Conservation (phyloP, 1,284 basidiomycete species). For the Phellopilus nigrolimitatus region DNA sequence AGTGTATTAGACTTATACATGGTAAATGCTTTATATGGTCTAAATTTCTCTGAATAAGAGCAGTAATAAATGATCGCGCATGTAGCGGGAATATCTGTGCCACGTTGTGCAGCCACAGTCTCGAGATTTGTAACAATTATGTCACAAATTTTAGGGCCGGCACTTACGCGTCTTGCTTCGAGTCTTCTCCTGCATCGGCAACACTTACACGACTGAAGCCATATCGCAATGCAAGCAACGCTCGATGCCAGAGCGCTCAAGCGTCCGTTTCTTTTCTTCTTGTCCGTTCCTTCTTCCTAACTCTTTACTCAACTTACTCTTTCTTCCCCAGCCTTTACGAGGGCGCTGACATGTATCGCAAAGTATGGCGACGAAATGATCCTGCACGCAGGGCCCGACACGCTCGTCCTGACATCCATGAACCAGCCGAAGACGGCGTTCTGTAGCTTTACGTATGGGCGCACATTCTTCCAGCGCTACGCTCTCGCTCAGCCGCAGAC, state of each 20-base stretch:
- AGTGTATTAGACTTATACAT: too few species aligned
- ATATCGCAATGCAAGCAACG: constrained; percentile 40
- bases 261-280: constrained; percentile 32
- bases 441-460: constrained; percentile 67
- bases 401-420: constrained; percentile 61
- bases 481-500: constrained; percentile 32
- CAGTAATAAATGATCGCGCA: too few species aligned
- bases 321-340: constrained; percentile 60
- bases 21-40: too few species aligned
- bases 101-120: too few species aligned
- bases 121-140: too few species aligned
- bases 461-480: constrained; percentile 67
- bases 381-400: constrained; percentile 56
- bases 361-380: constrained; percentile 76
- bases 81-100: too few species aligned
- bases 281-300: too few species aligned
- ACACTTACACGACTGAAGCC: too few species aligned
- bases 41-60: too few species aligned
- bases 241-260: constrained; percentile 42
- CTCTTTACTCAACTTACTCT: constrained; percentile 21
- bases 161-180: too few species aligned
- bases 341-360: constrained; percentile 66
- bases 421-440: constrained; percentile 78
- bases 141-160: too few species aligned
- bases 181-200: too few species aligned